Evolutionary conservation across 164 flowering plant genomes (phyloP).

Genomic region (Stephania japonica): DNA sequence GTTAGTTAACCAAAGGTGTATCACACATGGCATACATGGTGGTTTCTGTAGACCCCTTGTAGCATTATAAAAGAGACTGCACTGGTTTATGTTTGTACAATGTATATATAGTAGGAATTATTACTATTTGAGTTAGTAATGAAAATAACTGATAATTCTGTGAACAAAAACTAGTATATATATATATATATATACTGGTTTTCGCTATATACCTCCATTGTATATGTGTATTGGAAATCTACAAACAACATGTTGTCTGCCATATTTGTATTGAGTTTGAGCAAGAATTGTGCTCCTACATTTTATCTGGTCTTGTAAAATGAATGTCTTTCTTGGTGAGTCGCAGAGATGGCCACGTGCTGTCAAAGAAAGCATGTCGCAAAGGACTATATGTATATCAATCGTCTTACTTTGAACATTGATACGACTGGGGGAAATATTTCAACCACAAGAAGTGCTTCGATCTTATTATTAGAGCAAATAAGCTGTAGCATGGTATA

Average conservation of each 20-base stretch:
- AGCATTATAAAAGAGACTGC: too few species aligned
- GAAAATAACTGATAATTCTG: neutral
- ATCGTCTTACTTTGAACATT: conserved; percentile 16
- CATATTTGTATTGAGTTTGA: neutral
- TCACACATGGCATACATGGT: too few species aligned
- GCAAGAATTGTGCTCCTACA: neutral
- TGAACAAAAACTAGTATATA: neutral
- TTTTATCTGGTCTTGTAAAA: neutral
- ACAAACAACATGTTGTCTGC: neutral
- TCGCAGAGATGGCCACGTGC: neutral
- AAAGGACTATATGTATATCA: neutral
- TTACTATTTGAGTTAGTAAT: neutral
- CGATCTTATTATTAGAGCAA: conserved; percentile 50
- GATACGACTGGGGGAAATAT: conserved; percentile 65
- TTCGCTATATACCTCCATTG: neutral
- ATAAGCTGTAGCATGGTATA: conserved; percentile 75
- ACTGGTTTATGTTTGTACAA: too few species aligned
- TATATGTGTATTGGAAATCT: neutral
- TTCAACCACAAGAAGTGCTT: conserved; percentile 47
- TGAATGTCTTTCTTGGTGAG: neutral
- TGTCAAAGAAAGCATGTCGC: too few species aligned
- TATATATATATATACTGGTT: neutral
- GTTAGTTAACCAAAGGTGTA: too few species aligned
- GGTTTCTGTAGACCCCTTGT: too few species aligned
- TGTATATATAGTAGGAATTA: neutral